phyloP scores from a whole-genome alignment of 371 early-diverging fungal genomes.

The Rhizomucor pusillus region DNA sequence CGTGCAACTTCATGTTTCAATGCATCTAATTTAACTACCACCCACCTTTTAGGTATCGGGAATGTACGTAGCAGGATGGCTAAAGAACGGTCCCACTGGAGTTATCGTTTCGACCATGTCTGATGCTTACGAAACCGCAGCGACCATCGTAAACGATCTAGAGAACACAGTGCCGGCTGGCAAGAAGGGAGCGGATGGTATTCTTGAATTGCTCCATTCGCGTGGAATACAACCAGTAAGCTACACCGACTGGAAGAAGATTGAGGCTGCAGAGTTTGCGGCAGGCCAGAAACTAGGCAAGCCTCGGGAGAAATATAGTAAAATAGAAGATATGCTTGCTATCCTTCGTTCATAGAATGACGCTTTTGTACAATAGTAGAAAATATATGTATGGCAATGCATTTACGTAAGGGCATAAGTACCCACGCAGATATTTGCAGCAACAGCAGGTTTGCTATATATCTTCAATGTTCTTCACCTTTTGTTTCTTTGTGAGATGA shows the following conservation, averaged over 20 bases:
- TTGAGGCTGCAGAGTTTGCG: slow-evolving; percentile 76
- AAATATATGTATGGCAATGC: too few species aligned
- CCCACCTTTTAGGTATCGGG: slow-evolving; percentile 47
- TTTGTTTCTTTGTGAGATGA: too few species aligned
- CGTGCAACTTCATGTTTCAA: not conserved
- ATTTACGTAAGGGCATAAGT: too few species aligned
- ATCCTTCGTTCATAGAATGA: slow-evolving; percentile 9
- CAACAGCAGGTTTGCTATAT: too few species aligned
- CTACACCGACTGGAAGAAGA: slow-evolving; percentile 78
- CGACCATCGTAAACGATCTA: slow-evolving; percentile 65
- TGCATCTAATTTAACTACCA: not conserved
- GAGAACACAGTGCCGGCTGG: slow-evolving; percentile 25
- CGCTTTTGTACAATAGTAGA: too few species aligned
- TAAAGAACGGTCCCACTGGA: slow-evolving; percentile 92
- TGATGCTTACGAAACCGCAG: slow-evolving; percentile 91
- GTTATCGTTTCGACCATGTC: slow-evolving; percentile 95
- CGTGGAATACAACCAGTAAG: slow-evolving; percentile 49
- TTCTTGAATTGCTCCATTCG: slow-evolving; percentile 24
- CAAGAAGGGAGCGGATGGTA: slow-evolving; percentile 27
- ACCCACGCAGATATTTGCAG: too few species aligned
- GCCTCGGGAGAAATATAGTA: slow-evolving; percentile 78
- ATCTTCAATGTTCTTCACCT: too few species aligned
- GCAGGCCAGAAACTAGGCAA: slow-evolving; percentile 67
- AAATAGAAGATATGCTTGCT: slow-evolving; percentile 67
- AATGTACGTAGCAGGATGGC: slow-evolving; percentile 91